Percentiles rank a stretch among this genome's conserved stretches.
These are phyloP conservation scores for Geum urbanum DNA, from an alignment of 306 rosid genomes.

Conservation along the genomic window DNA sequence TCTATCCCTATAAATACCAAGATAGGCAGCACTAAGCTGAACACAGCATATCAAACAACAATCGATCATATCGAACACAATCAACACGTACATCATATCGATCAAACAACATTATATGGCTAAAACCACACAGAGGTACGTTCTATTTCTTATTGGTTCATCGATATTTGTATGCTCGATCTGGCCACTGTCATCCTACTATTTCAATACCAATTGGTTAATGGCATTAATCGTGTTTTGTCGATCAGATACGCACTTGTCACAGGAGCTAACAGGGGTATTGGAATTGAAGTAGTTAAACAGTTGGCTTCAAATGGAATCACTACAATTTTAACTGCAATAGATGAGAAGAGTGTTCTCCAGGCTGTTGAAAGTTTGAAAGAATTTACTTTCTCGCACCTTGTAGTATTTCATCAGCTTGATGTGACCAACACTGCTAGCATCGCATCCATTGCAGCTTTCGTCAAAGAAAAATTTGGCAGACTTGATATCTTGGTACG, in stretches of 20 bases:
- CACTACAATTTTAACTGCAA: constrained; percentile 25
- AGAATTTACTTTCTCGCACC: constrained; percentile 18
- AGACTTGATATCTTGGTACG: constrained; percentile 37
- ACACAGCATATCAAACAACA: no score
- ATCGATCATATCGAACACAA: no score
- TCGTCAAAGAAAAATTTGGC: constrained; percentile 23
- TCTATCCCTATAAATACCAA: no score
- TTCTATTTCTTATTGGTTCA: no score
- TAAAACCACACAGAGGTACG: no score
- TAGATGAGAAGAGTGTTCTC: constrained; percentile 25
- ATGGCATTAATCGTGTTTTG: no score
- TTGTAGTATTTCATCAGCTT: constrained; percentile 28
- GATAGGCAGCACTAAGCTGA: no score
- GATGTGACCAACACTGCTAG: constrained; percentile 28
- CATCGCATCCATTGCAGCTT: constrained; percentile 19
- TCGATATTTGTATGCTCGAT: no score
- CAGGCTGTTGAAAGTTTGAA: constrained; percentile 26
- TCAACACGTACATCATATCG: no score
- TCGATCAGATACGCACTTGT: constrained; percentile 28
- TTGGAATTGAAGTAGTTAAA: constrained; percentile 28
- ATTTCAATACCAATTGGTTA: no score
- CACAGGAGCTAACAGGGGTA: constrained; percentile 31
- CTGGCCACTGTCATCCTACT: no score
- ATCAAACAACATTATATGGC: no score
- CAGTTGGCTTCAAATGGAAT: constrained; percentile 35